A percentile compares a stretch with the other conserved stretches of the same genome.
Conservation (phyloP, 148 eudicot genomes). For the Fallopia convolvulus region DNA sequence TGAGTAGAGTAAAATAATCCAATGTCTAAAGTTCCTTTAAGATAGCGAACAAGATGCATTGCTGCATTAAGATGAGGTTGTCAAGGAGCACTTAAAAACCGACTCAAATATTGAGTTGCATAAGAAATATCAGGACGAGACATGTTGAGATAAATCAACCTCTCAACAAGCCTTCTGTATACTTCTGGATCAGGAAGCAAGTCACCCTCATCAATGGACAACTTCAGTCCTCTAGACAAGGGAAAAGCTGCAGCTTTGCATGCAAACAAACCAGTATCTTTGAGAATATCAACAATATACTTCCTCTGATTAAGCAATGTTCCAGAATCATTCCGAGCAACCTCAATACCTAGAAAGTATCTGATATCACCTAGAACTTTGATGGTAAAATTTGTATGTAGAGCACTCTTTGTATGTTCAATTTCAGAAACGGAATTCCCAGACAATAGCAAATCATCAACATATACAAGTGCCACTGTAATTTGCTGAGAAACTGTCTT, state of each 20-base stretch:
- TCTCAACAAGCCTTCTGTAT: not conserved
- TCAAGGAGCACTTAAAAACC: too few species aligned
- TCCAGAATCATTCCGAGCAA: not conserved
- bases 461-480: not conserved
- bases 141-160: not conserved
- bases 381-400: too few species aligned
- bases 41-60: too few species aligned
- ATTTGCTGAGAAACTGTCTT: not conserved
- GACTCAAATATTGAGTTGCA: too few species aligned
- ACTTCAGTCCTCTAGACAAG: not conserved
- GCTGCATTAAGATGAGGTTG: too few species aligned
- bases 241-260: not conserved
- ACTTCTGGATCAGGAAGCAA: not conserved
- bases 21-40: too few species aligned
- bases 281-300: not conserved
- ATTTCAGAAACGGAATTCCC: not conserved
- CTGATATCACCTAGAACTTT: not conserved
- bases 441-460: not conserved
- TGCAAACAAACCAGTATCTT: not conserved
- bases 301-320: not conserved
- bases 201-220: not conserved
- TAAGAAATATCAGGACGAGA: not conserved
- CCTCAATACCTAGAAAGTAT: not conserved
- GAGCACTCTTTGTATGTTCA: not conserved
- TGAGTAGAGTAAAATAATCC: too few species aligned